Evolutionary conservation across 139 green algal species (phyloP), one percentile per base, ranked within the genome.

Genomic region (Dunaliella sp.): DNA sequence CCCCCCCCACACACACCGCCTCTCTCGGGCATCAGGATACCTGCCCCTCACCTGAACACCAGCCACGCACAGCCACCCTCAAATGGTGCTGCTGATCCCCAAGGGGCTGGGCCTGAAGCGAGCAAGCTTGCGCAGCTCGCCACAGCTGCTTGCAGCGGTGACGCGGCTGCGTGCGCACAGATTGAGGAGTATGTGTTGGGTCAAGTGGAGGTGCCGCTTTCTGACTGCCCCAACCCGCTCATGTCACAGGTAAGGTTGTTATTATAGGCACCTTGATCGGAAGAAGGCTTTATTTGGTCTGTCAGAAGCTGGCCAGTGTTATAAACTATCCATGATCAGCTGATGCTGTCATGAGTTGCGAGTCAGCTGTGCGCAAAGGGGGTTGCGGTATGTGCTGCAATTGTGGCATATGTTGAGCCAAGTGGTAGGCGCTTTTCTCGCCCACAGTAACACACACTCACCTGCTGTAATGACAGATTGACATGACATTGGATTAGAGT

Each of bases 231-330:
- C 65, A 98, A 98, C 85, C 96, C 96, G 0, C 85, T 98, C 58
- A 95, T 98, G 92, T 91, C 95, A 0, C 93, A 93, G 89, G 94
- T 97, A n/a, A 65, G 48, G n/a, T n/a, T n/a, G n/a, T n/a, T n/a
- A n/a, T n/a, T n/a, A n/a, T n/a, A n/a, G n/a, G n/a, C n/a, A n/a
- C n/a, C n/a, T n/a, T n/a, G n/a, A n/a, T n/a, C n/a, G n/a, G n/a
- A n/a, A n/a, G n/a, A n/a, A n/a, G n/a, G n/a, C n/a, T n/a, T n/a
- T n/a, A n/a, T n/a, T n/a, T n/a, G n/a, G n/a, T n/a, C n/a, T n/a
- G n/a, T n/a, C n/a, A n/a, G n/a, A n/a, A n/a, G n/a, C n/a, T n/a
- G n/a, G n/a, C n/a, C n/a, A n/a, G n/a, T n/a, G n/a, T n/a, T n/a
- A n/a, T n/a, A n/a, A n/a, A n/a, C n/a, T n/a, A n/a, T n/a, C n/a